These are phyloP conservation scores for Neopestalotiopsis sp. DNA, from an alignment of 2,329 filamentous ascomycete species.

Conservation along the genomic window DNA sequence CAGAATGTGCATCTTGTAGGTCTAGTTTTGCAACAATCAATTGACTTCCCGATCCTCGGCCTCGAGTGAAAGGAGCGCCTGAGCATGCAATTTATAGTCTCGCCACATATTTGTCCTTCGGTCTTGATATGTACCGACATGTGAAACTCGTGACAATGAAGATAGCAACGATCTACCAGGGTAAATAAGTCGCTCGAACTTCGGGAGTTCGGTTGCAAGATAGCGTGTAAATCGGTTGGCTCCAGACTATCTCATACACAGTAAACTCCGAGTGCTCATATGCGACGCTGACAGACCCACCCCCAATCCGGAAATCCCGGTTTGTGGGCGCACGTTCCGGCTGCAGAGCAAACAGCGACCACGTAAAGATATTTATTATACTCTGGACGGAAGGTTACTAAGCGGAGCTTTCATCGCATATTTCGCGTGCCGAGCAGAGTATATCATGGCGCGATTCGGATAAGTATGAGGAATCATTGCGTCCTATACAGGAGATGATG, in stretches of 20 bases:
- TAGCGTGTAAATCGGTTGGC: background rate
- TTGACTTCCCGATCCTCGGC: background rate
- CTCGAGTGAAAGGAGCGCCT: background rate
- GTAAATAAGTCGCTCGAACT: background rate
- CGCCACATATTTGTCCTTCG: background rate
- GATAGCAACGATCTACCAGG: background rate
- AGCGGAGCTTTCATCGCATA: no score
- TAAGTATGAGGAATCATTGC: no score
- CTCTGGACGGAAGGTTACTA: no score
- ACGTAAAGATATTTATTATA: no score
- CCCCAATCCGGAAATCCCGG: background rate
- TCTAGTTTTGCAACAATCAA: background rate
- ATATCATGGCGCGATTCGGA: no score
- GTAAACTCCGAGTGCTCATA: background rate
- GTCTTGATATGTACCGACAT: slow-evolving; percentile 2
- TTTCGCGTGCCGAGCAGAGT: no score
- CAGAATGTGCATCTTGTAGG: background rate
- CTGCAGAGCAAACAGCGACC: background rate
- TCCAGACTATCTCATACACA: background rate
- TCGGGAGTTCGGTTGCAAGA: background rate
- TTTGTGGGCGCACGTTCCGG: background rate
- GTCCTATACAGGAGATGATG: background rate
- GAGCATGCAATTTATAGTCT: background rate
- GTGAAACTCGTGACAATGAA: background rate
- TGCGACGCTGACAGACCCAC: background rate